These are phyloP conservation scores for Cercospora berteroae DNA, from an alignment of 2,329 filamentous ascomycete species.

Conservation along the genomic window DNA sequence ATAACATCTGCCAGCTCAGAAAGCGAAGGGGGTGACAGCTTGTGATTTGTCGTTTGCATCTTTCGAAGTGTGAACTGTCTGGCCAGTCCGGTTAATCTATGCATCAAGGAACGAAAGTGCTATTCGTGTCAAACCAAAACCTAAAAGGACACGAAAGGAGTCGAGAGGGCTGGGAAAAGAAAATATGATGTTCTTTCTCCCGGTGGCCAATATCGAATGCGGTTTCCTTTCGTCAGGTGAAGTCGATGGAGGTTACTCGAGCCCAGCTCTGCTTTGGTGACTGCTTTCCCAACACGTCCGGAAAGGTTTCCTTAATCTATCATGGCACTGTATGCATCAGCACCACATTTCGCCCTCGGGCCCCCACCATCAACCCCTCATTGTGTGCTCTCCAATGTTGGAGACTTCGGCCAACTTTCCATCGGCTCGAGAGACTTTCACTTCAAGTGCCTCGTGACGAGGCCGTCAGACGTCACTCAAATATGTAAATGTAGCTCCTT, in stretches of 20 bases:
- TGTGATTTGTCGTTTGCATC: conserved; percentile 29
- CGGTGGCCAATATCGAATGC: neutral
- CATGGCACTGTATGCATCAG: neutral
- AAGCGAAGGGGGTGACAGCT: conserved; percentile 29
- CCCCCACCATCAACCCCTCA: conserved; percentile 22
- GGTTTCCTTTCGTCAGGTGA: neutral
- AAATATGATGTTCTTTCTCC: neutral
- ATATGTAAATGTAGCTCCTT: neutral
- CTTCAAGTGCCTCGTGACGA: neutral
- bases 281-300: neutral
- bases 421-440: neutral
- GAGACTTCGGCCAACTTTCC: conserved; percentile 9
- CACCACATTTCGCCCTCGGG: conserved; percentile 9
- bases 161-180: too few species aligned
- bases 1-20: conserved; percentile 28
- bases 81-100: neutral
- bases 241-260: neutral
- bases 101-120: too few species aligned
- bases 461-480: neutral
- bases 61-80: conserved; percentile 1
- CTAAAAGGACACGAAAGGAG: too few species aligned
- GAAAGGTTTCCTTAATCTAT: neutral
- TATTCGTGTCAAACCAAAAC: too few species aligned
- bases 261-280: neutral
- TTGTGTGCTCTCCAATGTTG: neutral